Evolutionary conservation across 768 basidiomycete species (phyloP), one percentile per base, ranked within the genome.

Genomic region (Naganishia friedmannii): DNA sequence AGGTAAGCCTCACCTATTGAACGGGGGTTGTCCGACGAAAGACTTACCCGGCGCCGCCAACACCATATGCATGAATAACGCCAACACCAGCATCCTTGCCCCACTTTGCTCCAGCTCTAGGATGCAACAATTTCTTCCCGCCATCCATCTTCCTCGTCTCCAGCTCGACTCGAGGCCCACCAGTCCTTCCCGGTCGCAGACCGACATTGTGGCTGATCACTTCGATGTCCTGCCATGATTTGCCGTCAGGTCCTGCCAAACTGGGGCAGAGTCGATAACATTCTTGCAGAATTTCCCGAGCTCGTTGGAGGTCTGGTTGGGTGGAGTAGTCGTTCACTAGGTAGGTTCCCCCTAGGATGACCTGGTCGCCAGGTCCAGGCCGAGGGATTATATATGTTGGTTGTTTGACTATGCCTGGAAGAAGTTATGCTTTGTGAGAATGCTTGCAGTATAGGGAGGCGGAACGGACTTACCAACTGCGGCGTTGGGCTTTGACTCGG

Each of bases 321-420:
- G 87, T 85, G 84, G 85, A 86, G 72, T 84, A 83, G 72, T 82
- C 83, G 65, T 76, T 70, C 19, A 46, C 37, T 60, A 85, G 79
- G 78, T 84, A 87, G 5, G 85, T 87, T 0, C 88, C 88, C 13
- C 88, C 88, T 17, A 87, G 76, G 66, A 88, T 82, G 39, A 84
- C 83, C 54, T 80, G 76, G 12, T 85, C 83, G 23, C 78, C 68
- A 5, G 77, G 72, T 28, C 79, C 82, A 17, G 87, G 84, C 26
- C 88, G 84, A 23, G 88, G 87, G 73, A 89, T 89, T 73, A 89
- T 84, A 78, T 89, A 89, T 2, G 84, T 84, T 8, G 78, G 77
- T 31, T 82, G 76, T 3, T 65, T 63, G 7, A 70, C 53, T 37
- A 66, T 45, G 29, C 63, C 73, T 72, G 48, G 28, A 32, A 21